These are phyloP conservation scores for Bipolaris cookei DNA, from an alignment of 2,329 filamentous ascomycete species.

Conservation along the genomic window DNA sequence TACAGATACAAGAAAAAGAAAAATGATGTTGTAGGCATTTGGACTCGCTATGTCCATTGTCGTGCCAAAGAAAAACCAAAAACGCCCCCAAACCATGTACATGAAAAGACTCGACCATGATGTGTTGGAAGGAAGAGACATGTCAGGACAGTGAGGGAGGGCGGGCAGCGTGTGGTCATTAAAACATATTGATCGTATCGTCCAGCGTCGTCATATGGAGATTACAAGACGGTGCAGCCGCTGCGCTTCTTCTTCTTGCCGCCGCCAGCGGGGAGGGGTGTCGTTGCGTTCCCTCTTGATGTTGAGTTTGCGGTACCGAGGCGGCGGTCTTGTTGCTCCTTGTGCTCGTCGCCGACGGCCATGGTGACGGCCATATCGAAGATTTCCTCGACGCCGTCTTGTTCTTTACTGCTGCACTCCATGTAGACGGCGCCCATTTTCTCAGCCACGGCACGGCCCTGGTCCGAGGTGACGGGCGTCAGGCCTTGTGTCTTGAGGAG, in stretches of 20 bases:
- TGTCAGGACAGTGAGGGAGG: slow-evolving; percentile 37
- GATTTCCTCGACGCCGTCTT: slow-evolving; percentile 93
- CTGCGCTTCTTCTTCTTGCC: slow-evolving; percentile 50
- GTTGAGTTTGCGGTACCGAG: slow-evolving; percentile 14
- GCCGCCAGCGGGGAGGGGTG: slow-evolving; percentile 34
- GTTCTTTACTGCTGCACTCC: slow-evolving; percentile 98
- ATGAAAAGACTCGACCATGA: slow-evolving; percentile 23
- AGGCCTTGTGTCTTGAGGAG: slow-evolving; percentile 97
- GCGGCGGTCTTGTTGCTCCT: slow-evolving; percentile 34
- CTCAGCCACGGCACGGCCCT: slow-evolving; percentile 83
- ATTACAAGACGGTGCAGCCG: slow-evolving; percentile 50
- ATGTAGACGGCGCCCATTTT: slow-evolving; percentile 97
- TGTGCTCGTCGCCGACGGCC: slow-evolving; percentile 75
- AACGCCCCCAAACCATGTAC: slow-evolving; percentile 37
- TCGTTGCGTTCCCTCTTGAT: slow-evolving; percentile 27
- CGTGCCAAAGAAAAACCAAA: slow-evolving; percentile 24
- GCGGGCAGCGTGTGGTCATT: slow-evolving; percentile 40
- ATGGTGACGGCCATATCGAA: slow-evolving; percentile 91
- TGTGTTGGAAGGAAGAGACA: slow-evolving; percentile 26
- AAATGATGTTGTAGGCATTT: slow-evolving; percentile 33
- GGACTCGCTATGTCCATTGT: slow-evolving; percentile 25
- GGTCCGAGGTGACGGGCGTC: slow-evolving; percentile 89
- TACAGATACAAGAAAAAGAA: slow-evolving; percentile 42
- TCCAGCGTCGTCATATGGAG: slow-evolving; percentile 47
- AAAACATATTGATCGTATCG: slow-evolving; percentile 50